Percentiles rank a stretch among this genome's conserved stretches.
Evolutionary conservation across 768 basidiomycete genomes (phyloP).

Genomic region (Amanita molliuscula): DNA sequence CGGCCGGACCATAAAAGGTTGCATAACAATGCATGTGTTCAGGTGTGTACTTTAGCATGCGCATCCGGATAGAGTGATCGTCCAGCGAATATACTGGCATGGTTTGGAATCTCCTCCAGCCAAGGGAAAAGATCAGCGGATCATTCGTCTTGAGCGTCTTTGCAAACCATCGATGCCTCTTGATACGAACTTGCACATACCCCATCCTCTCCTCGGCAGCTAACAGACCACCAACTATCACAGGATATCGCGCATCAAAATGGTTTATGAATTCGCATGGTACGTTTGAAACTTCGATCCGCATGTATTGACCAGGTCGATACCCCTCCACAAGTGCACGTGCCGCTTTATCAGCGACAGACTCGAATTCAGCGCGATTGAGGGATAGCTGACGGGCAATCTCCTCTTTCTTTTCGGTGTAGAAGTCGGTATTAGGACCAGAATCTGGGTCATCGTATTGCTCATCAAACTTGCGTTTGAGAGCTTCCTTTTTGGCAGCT

Average conservation of each 20-base stretch:
- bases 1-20: conserved; percentile 91
- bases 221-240: conserved; percentile 86
- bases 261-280: conserved; percentile 89
- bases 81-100: conserved; percentile 94
- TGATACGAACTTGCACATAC: conserved; percentile 90
- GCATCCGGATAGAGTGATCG: conserved; percentile 96
- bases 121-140: conserved; percentile 92
- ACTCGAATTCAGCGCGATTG: conserved; percentile 80
- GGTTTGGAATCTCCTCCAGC: conserved; percentile 95
- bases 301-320: conserved; percentile 85
- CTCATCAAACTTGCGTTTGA: conserved; percentile 94
- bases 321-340: conserved; percentile 85
- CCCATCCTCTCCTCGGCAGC: conserved; percentile 88
- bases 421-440: conserved; percentile 69
- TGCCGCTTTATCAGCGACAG: conserved; percentile 54
- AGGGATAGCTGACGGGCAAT: conserved; percentile 76
- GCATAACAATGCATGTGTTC: conserved; percentile 99
- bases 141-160: conserved; percentile 94
- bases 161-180: conserved; percentile 90
- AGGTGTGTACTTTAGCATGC: conserved; percentile 98
- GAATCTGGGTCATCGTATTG: conserved; percentile 88
- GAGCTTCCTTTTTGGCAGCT: conserved; percentile 77
- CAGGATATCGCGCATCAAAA: conserved; percentile 86
- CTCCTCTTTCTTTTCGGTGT: conserved; percentile 85
- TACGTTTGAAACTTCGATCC: conserved; percentile 75